Conservation (phyloP, 139 green algal genomes). For the Micractinium sp. region DNA sequence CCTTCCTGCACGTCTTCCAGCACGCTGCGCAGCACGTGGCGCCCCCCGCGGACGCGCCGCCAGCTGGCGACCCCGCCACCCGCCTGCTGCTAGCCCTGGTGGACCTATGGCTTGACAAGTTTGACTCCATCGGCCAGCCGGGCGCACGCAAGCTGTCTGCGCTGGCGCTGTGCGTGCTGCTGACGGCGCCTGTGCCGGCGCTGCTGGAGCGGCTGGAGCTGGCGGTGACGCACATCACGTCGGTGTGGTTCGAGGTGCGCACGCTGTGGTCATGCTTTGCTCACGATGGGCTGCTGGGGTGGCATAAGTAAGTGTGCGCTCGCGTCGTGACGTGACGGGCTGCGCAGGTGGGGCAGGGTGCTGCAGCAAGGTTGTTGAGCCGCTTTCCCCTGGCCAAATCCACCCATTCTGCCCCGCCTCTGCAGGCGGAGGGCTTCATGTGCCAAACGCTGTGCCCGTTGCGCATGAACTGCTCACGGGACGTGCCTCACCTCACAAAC, state of each 20-base stretch:
- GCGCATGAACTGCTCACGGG: no score
- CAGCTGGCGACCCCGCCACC: slow-evolving; percentile 8
- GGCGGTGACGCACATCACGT: slow-evolving; percentile 54
- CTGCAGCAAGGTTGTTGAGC: no score
- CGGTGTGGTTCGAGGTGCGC: slow-evolving; percentile 64
- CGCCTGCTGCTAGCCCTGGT: slow-evolving; percentile 59
- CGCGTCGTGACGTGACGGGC: no score
- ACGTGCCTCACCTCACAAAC: neutral
- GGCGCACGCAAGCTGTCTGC: slow-evolving; percentile 74
- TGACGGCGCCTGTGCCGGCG: slow-evolving; percentile 54
- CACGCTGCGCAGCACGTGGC: slow-evolving; percentile 1
- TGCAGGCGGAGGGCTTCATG: no score
- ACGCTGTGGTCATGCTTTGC: neutral
- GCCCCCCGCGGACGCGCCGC: neutral
- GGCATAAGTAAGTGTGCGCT: no score
- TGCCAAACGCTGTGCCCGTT: no score
- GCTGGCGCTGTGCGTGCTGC: slow-evolving; percentile 72
- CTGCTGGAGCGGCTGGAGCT: slow-evolving; percentile 50
- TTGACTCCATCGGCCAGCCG: slow-evolving; percentile 57
- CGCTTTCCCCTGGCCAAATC: no score
- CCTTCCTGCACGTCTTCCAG: slow-evolving; percentile 58
- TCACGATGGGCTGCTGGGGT: no score
- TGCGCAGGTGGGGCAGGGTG: no score
- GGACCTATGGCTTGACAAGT: slow-evolving; percentile 69
- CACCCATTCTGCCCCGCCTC: no score